A percentile compares a stretch with the other conserved stretches of the same genome.
Evolutionary conservation across 768 basidiomycete species (phyloP).

Genomic region (Dacryopinax primogenitus): DNA sequence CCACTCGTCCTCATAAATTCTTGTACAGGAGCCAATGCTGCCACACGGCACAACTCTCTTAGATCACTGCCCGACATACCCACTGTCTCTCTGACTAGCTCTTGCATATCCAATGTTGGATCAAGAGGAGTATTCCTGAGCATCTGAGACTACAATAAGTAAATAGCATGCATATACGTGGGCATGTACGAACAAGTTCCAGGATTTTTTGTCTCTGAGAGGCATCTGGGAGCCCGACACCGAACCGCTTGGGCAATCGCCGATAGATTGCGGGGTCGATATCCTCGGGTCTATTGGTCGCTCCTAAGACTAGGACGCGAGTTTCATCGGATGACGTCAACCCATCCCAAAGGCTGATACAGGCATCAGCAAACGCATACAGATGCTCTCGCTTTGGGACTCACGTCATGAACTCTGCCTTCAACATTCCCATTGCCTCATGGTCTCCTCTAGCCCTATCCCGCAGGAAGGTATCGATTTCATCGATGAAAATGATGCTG

Average conservation of each 20-base stretch:
- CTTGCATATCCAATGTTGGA: constrained; percentile 44
- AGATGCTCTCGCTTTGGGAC: constrained; percentile 21
- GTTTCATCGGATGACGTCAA: constrained; percentile 58
- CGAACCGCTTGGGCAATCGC: constrained; percentile 98
- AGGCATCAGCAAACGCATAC: constrained; percentile 2
- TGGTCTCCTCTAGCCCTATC: constrained; percentile 82
- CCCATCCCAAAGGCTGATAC: constrained; percentile 81
- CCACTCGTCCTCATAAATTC: constrained; percentile 50
- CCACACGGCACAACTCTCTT: constrained; percentile 81
- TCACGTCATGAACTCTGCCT: constrained; percentile 88
- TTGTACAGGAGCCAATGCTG: constrained; percentile 84
- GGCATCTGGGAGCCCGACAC: constrained; percentile 62
- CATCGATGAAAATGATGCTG: constrained; percentile 95
- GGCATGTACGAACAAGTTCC: constrained; percentile 40
- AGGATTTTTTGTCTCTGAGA: constrained; percentile 79
- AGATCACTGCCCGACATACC: constrained; percentile 84
- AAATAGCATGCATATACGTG: background rate
- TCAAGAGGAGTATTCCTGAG: constrained; percentile 61
- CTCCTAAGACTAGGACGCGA: constrained; percentile 80
- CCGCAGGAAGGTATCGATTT: constrained; percentile 90
- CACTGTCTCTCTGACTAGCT: constrained; percentile 54
- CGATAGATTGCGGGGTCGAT: constrained; percentile 75
- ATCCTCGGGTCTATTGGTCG: constrained; percentile 89
- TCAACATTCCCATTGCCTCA: constrained; percentile 98
- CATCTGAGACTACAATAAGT: constrained; percentile 45